phyloP scores from a whole-genome alignment of 1,139 yeast species.

The Blastobotrys apis region DNA sequence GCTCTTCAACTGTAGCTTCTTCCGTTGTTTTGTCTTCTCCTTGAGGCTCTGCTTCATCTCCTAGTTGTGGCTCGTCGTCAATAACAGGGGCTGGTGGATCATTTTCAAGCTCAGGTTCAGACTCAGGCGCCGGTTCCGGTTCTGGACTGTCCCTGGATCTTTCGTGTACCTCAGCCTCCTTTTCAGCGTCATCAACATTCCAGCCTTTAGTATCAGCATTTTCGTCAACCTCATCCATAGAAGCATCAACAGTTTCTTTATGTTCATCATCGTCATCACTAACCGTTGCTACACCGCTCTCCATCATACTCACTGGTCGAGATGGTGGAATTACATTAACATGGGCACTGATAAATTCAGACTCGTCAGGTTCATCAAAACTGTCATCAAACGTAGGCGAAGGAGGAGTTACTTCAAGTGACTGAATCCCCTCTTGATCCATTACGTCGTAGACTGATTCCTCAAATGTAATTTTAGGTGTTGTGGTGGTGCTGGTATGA shows the following conservation, averaged over 20 bases:
- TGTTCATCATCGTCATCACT: background rate
- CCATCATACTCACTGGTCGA: slow-evolving; percentile 9
- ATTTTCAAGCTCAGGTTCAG: too few relatives aligned
- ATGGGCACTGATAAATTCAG: slow-evolving; percentile 4
- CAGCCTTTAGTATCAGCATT: background rate
- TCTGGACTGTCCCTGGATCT: too few relatives aligned
- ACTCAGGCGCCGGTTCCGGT: too few relatives aligned
- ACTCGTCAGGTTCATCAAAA: slow-evolving; percentile 6
- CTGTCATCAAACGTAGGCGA: background rate
- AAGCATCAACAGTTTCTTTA: background rate
- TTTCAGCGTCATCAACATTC: background rate
- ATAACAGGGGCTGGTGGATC: too few relatives aligned
- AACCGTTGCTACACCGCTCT: background rate
- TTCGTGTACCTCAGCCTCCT: background rate
- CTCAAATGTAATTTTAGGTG: background rate
- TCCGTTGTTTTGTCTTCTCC: too few relatives aligned
- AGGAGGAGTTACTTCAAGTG: background rate
- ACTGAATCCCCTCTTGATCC: background rate
- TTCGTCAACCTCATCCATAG: background rate
- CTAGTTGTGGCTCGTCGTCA: too few relatives aligned
- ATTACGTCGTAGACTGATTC: background rate
- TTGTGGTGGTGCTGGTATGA: background rate
- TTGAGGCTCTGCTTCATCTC: too few relatives aligned
- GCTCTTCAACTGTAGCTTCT: too few relatives aligned
- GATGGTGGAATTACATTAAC: slow-evolving; percentile 11